These are phyloP conservation scores for Pythium guiyangense DNA, from an alignment of 352 stramenopile genomes.

Conservation along the genomic window DNA sequence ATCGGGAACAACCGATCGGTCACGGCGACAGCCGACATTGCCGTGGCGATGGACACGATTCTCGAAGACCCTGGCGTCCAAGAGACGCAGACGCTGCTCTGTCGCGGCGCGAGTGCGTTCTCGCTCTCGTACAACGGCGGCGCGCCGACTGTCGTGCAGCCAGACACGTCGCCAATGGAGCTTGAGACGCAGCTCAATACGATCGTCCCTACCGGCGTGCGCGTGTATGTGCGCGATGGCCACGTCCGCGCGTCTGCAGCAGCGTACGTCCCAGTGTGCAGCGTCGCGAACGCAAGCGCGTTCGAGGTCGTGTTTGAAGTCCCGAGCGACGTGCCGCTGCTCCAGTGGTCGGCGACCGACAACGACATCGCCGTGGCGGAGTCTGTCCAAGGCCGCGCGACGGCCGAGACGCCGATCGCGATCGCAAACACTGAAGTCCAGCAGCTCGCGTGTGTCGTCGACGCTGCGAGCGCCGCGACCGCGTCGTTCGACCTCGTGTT, in stretches of 20 bases:
- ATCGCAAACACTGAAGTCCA: conserved; percentile 65
- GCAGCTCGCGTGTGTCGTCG: conserved; percentile 46
- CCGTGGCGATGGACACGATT: conserved; percentile 42
- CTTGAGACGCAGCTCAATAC: conserved; percentile 47
- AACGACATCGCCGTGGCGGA: conserved; percentile 69
- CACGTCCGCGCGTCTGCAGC: conserved; percentile 18
- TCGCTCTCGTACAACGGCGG: conserved; percentile 32
- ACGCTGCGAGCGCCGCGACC: conserved; percentile 16
- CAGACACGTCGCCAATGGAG: conserved; percentile 42
- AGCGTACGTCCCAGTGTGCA: conserved; percentile 56
- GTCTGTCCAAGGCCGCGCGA: conserved; percentile 37
- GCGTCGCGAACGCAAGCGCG: conserved; percentile 23
- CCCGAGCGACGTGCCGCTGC: conserved; percentile 35
- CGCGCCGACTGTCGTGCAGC: conserved; percentile 19
- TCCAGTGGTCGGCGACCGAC: conserved; percentile 43
- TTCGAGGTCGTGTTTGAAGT: conserved; percentile 69
- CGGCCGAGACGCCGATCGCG: conserved; percentile 24
- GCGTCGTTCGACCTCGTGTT: conserved; percentile 55
- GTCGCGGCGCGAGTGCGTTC: conserved; percentile 39
- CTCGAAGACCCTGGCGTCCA: conserved; percentile 58
- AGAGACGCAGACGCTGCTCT: conserved; percentile 63
- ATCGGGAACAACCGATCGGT: conserved; percentile 70
- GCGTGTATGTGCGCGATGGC: conserved; percentile 31
- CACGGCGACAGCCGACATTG: conserved; percentile 38
- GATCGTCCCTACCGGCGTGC: conserved; percentile 38